Base-by-base conservation (phyloP, 1,284 basidiomycete genomes). In the Moesziomyces sp. region DNA sequence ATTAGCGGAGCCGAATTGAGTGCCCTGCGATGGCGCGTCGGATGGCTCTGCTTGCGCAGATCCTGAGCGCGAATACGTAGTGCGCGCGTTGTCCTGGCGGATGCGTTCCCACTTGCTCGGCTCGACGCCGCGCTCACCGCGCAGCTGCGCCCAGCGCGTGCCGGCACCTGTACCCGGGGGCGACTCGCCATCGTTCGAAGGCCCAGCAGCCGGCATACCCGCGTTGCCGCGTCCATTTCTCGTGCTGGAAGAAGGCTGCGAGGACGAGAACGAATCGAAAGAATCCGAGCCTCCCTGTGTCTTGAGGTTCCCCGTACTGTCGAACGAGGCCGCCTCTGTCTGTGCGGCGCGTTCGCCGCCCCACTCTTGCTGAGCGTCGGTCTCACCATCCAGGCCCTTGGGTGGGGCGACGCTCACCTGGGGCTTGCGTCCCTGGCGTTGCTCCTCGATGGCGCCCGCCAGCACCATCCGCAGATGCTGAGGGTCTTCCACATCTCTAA, bases 91-190 rank as follows among this genome's bases (percentile, higher is more conserved):
- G 42, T 76, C 74, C 54, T 76, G 74, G 33, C 74, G 58, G 38
- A 76, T 76, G 23, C 60, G 62, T 35, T 76, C 74, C 74, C 74
- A 76, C 43, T 68, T 74, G 52, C 69, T 73, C 5, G 74, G 74
- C 65, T 76, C 69, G 5, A 76, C 74, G 13, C 72, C 55, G 5
- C 71, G 51, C 43, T 70, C 65, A 24, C 60, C 66, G 10, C 71
- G 58, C 3, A 76, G 53, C 47, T 76, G 74, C 0, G 63, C 61
- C 74, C 74, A 76, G 9, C 74, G 53, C 42, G 63, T 67, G 5
- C 70, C 70, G 21, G 64, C 23, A 5, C 70, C 70, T 0, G 64
- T 67, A 13, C 70, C 70, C 7, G 54, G 49, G 16, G 70, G 64
- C n/a, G 62, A 24, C 1, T 46, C 23, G 10, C 28, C 24, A 1